A percentile compares a stretch with the other conserved stretches of the same genome.
Conservation (phyloP, 495 filamentous ascomycete species). For the Penicillium arizonense region DNA sequence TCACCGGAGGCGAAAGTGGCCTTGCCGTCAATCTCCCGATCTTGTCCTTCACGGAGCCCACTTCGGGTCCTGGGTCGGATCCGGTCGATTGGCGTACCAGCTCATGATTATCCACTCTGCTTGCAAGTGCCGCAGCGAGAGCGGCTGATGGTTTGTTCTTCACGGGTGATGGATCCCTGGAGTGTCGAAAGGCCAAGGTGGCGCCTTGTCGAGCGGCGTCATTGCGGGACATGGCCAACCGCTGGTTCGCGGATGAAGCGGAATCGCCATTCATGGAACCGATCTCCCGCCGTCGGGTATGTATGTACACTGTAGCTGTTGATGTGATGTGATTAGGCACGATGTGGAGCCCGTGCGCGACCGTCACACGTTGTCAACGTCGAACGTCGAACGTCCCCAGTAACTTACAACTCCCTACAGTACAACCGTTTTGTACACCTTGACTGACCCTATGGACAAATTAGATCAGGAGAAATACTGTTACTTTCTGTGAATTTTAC, state of each 20-base stretch:
- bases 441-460: too few relatives aligned
- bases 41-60: conserved; percentile 43
- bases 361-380: neutral
- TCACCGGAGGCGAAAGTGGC: conserved; percentile 10
- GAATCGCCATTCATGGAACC: conserved; percentile 35
- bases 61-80: conserved; percentile 33
- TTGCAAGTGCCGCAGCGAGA: conserved; percentile 17
- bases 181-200: conserved; percentile 33
- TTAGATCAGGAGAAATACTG: too few relatives aligned
- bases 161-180: conserved; percentile 15
- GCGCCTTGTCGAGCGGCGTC: conserved; percentile 39
- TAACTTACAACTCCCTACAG: too few relatives aligned
- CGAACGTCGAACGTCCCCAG: too few relatives aligned
- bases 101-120: conserved; percentile 17
- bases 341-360: neutral
- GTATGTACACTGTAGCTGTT: too few relatives aligned
- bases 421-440: too few relatives aligned
- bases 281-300: conserved; percentile 2
- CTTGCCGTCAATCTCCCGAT: conserved; percentile 35
- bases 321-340: neutral
- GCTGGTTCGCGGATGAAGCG: conserved; percentile 30
- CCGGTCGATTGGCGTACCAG: conserved; percentile 11
- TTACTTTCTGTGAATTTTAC: too few relatives aligned
- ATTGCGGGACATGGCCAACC: conserved; percentile 25
- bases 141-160: conserved; percentile 13